Base-by-base conservation (phyloP, 768 basidiomycete species). In the Termitomyces heimii region DNA sequence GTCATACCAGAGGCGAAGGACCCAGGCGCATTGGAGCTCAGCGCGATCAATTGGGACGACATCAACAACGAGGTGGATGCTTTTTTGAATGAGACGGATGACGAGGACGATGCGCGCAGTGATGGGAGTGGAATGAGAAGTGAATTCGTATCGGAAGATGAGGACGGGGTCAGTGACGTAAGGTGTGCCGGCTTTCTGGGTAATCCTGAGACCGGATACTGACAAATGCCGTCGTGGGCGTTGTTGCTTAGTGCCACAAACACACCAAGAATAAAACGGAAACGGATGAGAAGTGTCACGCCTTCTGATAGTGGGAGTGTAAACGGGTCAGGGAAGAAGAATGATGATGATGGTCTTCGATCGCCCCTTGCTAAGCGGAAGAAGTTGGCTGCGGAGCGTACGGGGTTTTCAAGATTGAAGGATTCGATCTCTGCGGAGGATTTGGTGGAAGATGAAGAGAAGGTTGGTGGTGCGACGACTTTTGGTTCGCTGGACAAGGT, bases 41-140 rank as follows among this genome's bases (percentile, higher is more conserved):
- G 72, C 57, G 83, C 83, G 46, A 84, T 92, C 55, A 80, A 92
- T 67, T 93, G 92, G 88, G 82, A 85, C 62, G 86, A 85, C 63
- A 86, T 92, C 63, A 89, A 91, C 66, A 83, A 88, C 58, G 94
- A 95, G 66, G 86, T 94, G 35, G 91, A 93, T 60, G 92, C 86
- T 43, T 87, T 89, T 39, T 84, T 94, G 82, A 86, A 85, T 60
- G 88, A 90, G 75, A 85, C 85, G 60, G 85, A 88, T 58, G 86
- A 87, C 53, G 82, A 83, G 31, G 80, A 81, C 10, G 77, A 75
- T 35, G 71, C 63, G 16, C 73, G 70, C 10, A 72, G 74, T 31
- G 75, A 67, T 61, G 71, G 65, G 66, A 80, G 75, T 67, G 75
- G 71, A 56, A 75, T 74, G 68, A 75, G 66, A 68, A 82, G 73